phyloP scores from a whole-genome alignment of 441 rosid species.

The Croton laevigatus region DNA sequence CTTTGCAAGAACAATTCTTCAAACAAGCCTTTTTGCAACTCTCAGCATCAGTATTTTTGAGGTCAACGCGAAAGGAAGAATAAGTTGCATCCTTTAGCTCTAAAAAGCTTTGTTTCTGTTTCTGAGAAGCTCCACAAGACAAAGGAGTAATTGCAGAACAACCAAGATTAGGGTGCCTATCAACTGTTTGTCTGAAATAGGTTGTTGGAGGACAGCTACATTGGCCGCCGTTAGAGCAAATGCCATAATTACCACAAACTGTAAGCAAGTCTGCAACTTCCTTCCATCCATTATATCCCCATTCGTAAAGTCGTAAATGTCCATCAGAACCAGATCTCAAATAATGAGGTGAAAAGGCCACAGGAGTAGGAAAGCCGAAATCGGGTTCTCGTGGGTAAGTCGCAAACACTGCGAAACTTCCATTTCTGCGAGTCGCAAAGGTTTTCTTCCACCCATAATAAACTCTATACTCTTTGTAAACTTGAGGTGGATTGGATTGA shows the following conservation, averaged over 20 bases:
- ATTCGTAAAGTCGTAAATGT: conserved; percentile 18
- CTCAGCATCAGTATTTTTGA: conserved; percentile 4
- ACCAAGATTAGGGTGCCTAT: background rate
- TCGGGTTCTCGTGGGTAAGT: conserved; percentile 10
- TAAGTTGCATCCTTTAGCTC: conserved; percentile 12
- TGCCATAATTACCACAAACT: conserved; percentile 19
- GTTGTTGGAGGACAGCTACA: conserved; percentile 12
- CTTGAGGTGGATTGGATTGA: conserved; percentile 11
- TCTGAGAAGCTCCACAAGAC: background rate
- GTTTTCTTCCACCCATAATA: conserved; percentile 4
- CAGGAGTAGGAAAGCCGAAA: background rate
- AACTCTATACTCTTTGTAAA: background rate
- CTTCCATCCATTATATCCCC: conserved; percentile 3
- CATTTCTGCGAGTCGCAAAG: conserved; percentile 18
- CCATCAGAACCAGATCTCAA: conserved; percentile 10
- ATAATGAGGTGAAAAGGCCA: background rate
- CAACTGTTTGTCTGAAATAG: conserved; percentile 10
- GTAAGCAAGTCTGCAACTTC: conserved; percentile 11
- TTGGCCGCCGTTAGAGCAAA: conserved; percentile 12
- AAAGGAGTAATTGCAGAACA: conserved; percentile 14
- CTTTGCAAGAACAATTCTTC: conserved; percentile 16
- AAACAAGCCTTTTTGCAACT: conserved; percentile 14
- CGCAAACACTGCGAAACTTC: conserved; percentile 24
- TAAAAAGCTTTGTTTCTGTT: conserved; percentile 1
- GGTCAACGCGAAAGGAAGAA: background rate